Evolutionary conservation across 257 asterid species (phyloP), one percentile per base, ranked within the genome.

Genomic region (Galeopsis tetrahit): DNA sequence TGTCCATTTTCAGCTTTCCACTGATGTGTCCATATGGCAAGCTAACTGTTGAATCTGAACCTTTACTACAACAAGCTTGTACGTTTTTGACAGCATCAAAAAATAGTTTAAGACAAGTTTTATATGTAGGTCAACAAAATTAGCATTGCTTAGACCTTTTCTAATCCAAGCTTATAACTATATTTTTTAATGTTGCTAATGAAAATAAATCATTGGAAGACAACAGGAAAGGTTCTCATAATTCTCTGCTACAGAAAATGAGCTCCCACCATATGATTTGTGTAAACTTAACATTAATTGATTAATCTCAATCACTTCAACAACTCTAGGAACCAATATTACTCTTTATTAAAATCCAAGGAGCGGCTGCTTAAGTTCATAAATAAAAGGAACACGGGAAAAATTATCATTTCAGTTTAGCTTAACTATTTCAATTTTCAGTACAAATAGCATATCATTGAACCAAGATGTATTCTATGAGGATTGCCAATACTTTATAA

Each of bases 401-500:
- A 64, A 31, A 32, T n/a, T 36, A 52, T 32, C 33, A 69, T 11
- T 53, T 40, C 15, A 17, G 9, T 39, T 56, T 10, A 5, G 31
- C 31, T 36, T 68, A 14, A 38, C 36, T 4, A 53, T 11, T 28
- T 56, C 33, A 4, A 66, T 66, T 17, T 67, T 67, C n/a, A 10
- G 42, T 59, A 60, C 66, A 52, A 36, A 59, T 39, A 56, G 42
- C 48, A 43, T n/a, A 56, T 33, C 10, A 66, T 4, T 33, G 17
- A 66, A 74, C 21, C 66, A 51, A 31, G 5, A 40, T 28, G 15
- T 14, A 31, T 8, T 9, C 13, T 36, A 44, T 28, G 42, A 74
- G 48, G 11, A 46, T 57, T 48, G 43, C 68, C 68, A 58, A 66
- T 57, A 44, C 52, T 11, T 40, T 4, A 57, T 17, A 69, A 4